These are phyloP conservation scores for Melanomma pulvis-pyrius DNA, from an alignment of 495 filamentous ascomycete species.

Conservation along the genomic window DNA sequence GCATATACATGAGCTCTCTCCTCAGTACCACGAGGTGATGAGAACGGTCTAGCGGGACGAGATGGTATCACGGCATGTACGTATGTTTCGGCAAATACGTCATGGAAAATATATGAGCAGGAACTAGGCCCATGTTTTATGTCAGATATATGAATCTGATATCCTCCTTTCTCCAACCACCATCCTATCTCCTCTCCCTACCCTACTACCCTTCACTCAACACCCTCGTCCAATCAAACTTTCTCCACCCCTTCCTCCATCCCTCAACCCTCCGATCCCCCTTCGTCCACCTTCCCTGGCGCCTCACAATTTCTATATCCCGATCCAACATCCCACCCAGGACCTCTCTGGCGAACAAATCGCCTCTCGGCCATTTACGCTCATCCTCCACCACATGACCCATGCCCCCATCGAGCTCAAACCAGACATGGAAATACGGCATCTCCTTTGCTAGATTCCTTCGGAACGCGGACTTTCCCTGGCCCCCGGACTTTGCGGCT, in stretches of 20 bases:
- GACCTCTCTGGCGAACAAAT: slow-evolving; percentile 90
- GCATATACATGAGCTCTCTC: too few relatives aligned
- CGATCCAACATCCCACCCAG: slow-evolving; percentile 91
- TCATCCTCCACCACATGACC: slow-evolving; percentile 92
- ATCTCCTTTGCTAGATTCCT: slow-evolving; percentile 87
- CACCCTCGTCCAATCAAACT: slow-evolving; percentile 95
- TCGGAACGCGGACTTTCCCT: slow-evolving; percentile 83
- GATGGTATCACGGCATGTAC: too few relatives aligned
- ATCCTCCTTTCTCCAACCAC: background rate
- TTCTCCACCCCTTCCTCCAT: slow-evolving; percentile 83
- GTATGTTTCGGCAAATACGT: too few relatives aligned
- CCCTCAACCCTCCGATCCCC: slow-evolving; percentile 72
- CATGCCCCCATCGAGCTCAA: slow-evolving; percentile 85
- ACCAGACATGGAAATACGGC: slow-evolving; percentile 99
- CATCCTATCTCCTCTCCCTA: background rate
- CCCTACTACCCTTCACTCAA: slow-evolving; percentile 55
- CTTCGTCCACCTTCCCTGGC: slow-evolving; percentile 85
- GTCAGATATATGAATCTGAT: background rate
- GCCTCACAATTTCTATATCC: slow-evolving; percentile 82
- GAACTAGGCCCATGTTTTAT: too few relatives aligned
- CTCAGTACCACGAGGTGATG: too few relatives aligned
- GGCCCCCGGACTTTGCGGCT: slow-evolving; percentile 55
- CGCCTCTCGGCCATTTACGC: slow-evolving; percentile 85
- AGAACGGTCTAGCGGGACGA: too few relatives aligned
- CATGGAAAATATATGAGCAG: too few relatives aligned